Base-by-base conservation (phyloP, 768 basidiomycete genomes). In the Boletellus ananiceps region DNA sequence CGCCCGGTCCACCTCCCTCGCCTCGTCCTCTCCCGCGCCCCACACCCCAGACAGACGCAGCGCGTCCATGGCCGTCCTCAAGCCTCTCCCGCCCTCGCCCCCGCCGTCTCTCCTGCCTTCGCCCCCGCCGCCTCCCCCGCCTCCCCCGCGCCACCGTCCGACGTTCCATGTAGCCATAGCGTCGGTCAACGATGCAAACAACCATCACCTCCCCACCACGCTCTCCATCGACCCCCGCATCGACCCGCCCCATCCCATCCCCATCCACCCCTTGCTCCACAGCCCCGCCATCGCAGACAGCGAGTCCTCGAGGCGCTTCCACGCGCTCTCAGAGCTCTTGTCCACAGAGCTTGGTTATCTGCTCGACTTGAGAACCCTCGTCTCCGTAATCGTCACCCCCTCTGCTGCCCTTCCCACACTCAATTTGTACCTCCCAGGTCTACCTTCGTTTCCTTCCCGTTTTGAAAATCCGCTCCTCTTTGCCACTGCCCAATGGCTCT, bases 281-380 rank as follows among this genome's bases (percentile, higher is more conserved):
- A 29, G 5, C 29, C 29, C 44, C 15, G 8, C 40, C 37, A 19
- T 32, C 16, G 9, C 43, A 6, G 46, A 51, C 12, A 46, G 49
- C 31, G 82, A 84, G 41, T 61, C 71, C 32, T 56, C 73, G 13
- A 65, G 81, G 42, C 76, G 72, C 47, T 84, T 78, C 54, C 85
- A 96, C 59, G 87, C 91, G 6, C 77, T 97, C 43, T 75, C 82
- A 56, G 95, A 97, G 69, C 72, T 98, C 35, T 75, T 97, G 21
- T 74, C 80, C 49, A 94, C 93, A 1, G 95, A 98, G 71, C 72
- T 81, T 16, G 81, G 82, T 7, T 98, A 97, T 65, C 75, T 93
- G 8, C 64, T 75, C 44, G 92, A 94, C 67, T 68, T 97, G 59
- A 79, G 82, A 52, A 78, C 78, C 8, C 75, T 98, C 38, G 86